Base-by-base conservation (phyloP, 768 basidiomycete species). In the Trametes gibbosa region DNA sequence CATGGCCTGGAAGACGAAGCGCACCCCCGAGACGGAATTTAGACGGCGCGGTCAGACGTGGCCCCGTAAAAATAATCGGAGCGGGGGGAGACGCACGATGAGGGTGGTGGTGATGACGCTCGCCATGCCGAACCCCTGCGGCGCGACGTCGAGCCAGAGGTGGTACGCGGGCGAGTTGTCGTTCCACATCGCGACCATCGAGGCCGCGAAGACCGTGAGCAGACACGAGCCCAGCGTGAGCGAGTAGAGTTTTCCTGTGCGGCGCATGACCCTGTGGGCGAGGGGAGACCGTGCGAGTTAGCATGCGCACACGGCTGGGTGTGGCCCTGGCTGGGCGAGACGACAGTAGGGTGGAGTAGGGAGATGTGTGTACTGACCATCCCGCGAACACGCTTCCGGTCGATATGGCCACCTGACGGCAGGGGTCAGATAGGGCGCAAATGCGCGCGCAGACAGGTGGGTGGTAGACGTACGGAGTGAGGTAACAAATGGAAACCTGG, bases 401-500 rank as follows among this genome's bases (percentile, higher is more conserved):
- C 3, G 94, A 89, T 54, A 97, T 81, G 49, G 90, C 86, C 62
- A 90, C 74, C 89, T 94, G 67, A 49, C 50, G 54, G 40, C 2
- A 49, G 42, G 25, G 50, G 54, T 61, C 29, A 56, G 46, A 41
- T 17, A 13, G 24, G 42, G 47, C 4, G 21, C 27, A 39, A 39
- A 39, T 14, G 37, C 37, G 17, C 7, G 14, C 37, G 13, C 3
- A 32, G 39, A 58, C 47, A 25, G 12, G 12, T 19, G 12, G 37
- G 40, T 25, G 50, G 13, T 3, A 53, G 41, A 62, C 85, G 72
- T 74, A 93, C 89, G 35, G 92, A 92, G 74, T 96, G 95, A 23
- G 95, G 94, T 37, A 98, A 75, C 21, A 99, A 75, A 75, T 95
- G 95, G 27, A 90, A 77, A 27, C 91, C 90, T 91, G 65, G n/a